Conservation (phyloP, 1,284 basidiomycete species). For the Puccinia triticina region DNA sequence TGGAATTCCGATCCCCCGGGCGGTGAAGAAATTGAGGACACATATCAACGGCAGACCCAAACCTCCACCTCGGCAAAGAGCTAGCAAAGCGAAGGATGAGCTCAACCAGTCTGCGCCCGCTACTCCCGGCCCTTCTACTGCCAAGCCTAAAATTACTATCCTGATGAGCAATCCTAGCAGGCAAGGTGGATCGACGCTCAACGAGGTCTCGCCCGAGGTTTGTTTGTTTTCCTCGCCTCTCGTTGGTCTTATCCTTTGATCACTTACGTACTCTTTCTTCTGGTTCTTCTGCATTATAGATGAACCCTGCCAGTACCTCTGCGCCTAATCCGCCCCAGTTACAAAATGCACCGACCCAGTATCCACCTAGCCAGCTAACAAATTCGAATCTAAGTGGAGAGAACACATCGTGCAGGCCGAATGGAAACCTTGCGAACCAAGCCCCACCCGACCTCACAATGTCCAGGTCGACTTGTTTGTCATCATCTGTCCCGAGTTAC, state of each 20-base stretch:
- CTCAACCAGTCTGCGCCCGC: not conserved
- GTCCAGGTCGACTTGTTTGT: not conserved
- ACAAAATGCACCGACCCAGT: too few relatives aligned
- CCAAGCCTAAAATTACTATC: constrained; percentile 36
- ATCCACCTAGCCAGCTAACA: too few relatives aligned
- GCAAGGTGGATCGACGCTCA: constrained; percentile 16
- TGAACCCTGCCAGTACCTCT: not conserved
- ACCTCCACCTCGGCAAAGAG: constrained; percentile 36
- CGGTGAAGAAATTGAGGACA: constrained; percentile 35
- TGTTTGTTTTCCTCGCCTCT: not conserved
- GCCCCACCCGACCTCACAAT: not conserved
- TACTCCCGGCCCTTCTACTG: constrained; percentile 20
- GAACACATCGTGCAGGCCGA: not conserved
- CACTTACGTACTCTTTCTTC: not conserved
- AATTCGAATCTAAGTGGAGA: not conserved
- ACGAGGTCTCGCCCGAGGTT: constrained; percentile 23
- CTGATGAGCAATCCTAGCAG: constrained; percentile 41
- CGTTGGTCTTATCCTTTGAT: constrained; percentile 13
- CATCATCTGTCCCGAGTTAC: not conserved
- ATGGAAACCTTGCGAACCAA: constrained; percentile 4
- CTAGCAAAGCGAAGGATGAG: constrained; percentile 28
- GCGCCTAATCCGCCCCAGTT: not conserved
- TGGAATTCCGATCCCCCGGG: constrained; percentile 37
- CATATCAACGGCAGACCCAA: constrained; percentile 49
- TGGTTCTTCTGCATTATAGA: not conserved